Base-by-base conservation (phyloP, 305 asterid species). In the Caryopteris hybrid region DNA sequence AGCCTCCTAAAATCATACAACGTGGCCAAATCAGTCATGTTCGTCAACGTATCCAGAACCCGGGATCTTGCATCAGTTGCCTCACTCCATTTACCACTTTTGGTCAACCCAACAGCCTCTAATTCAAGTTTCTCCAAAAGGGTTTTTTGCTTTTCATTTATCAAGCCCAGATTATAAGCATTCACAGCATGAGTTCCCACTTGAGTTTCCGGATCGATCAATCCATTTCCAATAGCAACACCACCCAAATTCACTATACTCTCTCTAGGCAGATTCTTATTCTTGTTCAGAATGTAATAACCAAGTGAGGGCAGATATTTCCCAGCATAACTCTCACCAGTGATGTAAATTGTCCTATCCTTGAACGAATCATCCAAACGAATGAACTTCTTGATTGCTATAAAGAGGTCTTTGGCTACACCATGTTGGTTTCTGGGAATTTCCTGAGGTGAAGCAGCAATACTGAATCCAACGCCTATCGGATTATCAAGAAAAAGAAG, bases 1-100 rank as follows among this genome's bases (percentile, higher is more conserved):
- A 76, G 76, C 79, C 97, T 86, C 76, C 85, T 73, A 23, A 77
- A 88, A 70, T 90, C 96, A 29, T 81, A 85, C 82, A 90, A 21
- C 58, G 98, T 92, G 21, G 93, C 91, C 62, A 92, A 77, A 1
- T 96, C 97, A 9, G 95, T 90, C 96, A 92, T 92, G 20, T 81
- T 80, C 1, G 68, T 55, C 60, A 90, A 48, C 1, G 81, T 76
- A 0, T 59, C 6, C 58, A 88, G 58, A 5, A 86, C 87, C 50
- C 69, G 57, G 0, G 3, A 68, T 78, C 95, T 85, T 66, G 95
- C 88, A 59, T 20, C 16, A 0, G 88, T 82, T 16, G 96, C 97
- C 54, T 82, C 79, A 20, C 85, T 73, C 98, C 96, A 92, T 6
- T 71, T 64, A 5, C 85, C 82, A 5, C 31, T 63, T 47, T 54